Evolutionary conservation across 352 stramenopile genomes (phyloP), one percentile per base, ranked within the genome.

Genomic region (Phytophthora macrochlamydospora): DNA sequence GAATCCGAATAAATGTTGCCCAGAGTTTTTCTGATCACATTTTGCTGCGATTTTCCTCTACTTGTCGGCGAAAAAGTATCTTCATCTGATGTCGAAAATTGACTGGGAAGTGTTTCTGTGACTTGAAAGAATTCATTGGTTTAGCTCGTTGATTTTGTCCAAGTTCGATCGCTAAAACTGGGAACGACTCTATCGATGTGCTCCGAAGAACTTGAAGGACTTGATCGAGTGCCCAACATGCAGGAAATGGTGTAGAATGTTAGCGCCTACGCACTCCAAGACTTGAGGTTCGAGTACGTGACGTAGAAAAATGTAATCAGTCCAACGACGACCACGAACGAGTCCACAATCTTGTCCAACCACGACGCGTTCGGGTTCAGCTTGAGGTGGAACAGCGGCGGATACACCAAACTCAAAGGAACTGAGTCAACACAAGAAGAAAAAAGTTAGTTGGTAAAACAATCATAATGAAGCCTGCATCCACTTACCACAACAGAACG

Each of bases 251-350:
- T 24, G 35, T 40, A 40, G 35, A 11, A 6, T 11, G 43, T 49
- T 49, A 7, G 6, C 14, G 18, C 4, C 13, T 49, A 86, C 52
- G 82, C 64, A 32, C 54, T 63, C 87, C 87, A 95, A 46, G 87
- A 82, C 48, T 80, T 40, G 28, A 93, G 65, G 63, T 93, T 93
- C 29, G 83, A 90, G 69, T 85, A 92, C 59, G 87, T 93, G 48
- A 93, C 86, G 72, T 88, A 94, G 59, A 92, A 81, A 71, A 94
- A 93, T 40, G 81, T 92, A 73, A 88, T 64, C 40, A 85, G 57
- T n/a, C 86, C 86, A 18, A 91, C 73, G 50, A 75, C 32, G 51
- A 90, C 70, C 52, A 92, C 83, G 43, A 80, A 67, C 28, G 62
- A 71, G 62, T 94, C 86, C 38, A 86, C 73, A 45, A 89, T 53